Base-by-base conservation (phyloP, 139 green algal species). In the Micromonas commoda region DNA sequence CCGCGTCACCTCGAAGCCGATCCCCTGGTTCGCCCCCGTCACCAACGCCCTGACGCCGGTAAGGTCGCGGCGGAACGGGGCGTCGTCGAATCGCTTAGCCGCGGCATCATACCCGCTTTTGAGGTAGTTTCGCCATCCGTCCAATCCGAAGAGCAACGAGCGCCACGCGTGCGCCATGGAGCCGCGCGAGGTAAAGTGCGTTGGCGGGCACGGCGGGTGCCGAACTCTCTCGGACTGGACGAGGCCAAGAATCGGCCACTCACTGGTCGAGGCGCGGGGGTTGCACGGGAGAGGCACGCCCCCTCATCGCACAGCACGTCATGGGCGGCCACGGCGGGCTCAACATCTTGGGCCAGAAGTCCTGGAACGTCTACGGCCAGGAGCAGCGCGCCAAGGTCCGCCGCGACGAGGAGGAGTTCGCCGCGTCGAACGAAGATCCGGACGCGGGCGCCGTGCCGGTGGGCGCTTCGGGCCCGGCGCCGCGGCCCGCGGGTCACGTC, bases 341-440 rank as follows among this genome's bases (percentile, higher is more conserved):
- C 20, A 98, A 98, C 77, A 98, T 98, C 69, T 76, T 98, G 23
- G 94, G 94, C 0, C 94, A 98, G 79, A 97, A 97, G 79, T 87
- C 83, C 1, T 97, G 93, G 92, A 93, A 97, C 77, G 93, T 98
- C 19, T 98, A 97, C 80, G 86, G 87, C 34, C 84, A 87, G 0
- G 89, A 97, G 16, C 95, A 97, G 80, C 80, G 89, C 3, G 82
- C 91, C 28, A 91, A 90, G 63, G 91, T 96, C 26, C 24, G 68
- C 24, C 53, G 68, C 24, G 82, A 85, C 64, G 82, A 86, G 73
- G 82, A 78, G 35, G 31, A 79, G 79, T 16, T 63, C 3, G 71
- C 70, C 45, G 45, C 45, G 45, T 16, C 45, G 45, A 9, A 16
- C 45, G 45, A 16, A 9, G 45, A 57, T 57, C 45, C 9, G 9